These are phyloP conservation scores for Biscogniauxia marginata DNA, from an alignment of 2,329 filamentous ascomycete species.

Conservation along the genomic window DNA sequence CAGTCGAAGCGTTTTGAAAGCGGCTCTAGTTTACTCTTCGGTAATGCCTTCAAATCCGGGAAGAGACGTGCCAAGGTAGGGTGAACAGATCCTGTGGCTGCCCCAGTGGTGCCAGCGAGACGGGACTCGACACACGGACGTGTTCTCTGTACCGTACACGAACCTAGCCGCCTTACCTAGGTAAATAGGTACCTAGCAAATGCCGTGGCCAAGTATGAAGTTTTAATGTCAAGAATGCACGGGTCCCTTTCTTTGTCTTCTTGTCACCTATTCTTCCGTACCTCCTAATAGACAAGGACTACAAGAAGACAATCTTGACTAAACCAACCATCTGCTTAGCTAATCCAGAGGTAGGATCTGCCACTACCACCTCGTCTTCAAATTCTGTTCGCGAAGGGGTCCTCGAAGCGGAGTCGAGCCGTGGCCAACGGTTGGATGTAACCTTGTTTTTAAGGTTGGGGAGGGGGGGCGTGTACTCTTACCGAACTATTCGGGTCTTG, in stretches of 20 bases:
- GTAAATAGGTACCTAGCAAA: neutral
- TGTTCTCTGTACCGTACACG: constrained; percentile 3
- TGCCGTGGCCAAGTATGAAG: no score
- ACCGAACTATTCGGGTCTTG: no score
- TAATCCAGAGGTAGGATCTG: neutral
- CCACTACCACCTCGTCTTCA: neutral
- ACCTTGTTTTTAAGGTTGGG: neutral
- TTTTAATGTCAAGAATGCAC: neutral
- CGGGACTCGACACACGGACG: constrained; percentile 10
- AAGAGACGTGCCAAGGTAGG: neutral
- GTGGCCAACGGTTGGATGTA: neutral
- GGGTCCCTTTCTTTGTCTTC: neutral
- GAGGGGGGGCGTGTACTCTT: neutral
- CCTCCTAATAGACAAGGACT: neutral
- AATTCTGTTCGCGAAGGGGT: neutral
- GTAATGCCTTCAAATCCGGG: neutral
- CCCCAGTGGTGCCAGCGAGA: constrained; percentile 19
- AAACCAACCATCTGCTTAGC: neutral
- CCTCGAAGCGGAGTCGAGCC: neutral
- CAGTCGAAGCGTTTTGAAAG: neutral
- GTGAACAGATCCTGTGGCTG: constrained; percentile 1
- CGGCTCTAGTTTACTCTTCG: no score
- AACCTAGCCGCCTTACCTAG: constrained; percentile 11
- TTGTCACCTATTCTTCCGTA: neutral
- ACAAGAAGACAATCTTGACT: neutral